phyloP scores from a whole-genome alignment of 345 rosid genomes.

The Melaleuca quinquenervia region DNA sequence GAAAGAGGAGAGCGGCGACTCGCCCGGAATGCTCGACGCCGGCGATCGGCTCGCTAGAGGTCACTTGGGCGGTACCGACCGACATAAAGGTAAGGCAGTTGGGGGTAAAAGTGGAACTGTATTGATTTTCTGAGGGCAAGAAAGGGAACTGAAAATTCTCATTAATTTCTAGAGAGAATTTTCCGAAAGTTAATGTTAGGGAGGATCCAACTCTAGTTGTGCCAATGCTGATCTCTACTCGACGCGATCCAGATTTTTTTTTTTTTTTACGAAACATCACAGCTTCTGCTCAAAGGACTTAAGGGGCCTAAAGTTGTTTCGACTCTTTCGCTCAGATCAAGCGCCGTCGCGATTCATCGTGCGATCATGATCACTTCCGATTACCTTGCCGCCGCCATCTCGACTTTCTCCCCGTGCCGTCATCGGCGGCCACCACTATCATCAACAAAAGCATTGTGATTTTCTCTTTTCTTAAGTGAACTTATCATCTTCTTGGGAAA shows the following conservation, averaged over 20 bases:
- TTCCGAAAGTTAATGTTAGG: neutral
- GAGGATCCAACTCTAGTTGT: neutral
- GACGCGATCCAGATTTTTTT: neutral
- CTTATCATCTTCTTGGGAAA: neutral
- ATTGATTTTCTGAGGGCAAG: neutral
- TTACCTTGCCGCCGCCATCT: neutral
- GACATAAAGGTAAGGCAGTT: neutral
- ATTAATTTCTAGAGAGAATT: neutral
- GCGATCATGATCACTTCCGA: neutral
- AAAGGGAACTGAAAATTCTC: neutral
- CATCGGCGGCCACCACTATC: neutral
- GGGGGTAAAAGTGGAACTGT: neutral
- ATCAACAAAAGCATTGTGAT: neutral
- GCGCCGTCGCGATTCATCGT: accelerated
- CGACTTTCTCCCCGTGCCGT: neutral
- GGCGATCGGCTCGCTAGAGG: neutral
- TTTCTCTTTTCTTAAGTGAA: neutral
- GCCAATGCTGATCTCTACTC: neutral
- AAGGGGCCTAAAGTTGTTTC: neutral
- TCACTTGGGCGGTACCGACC: neutral
- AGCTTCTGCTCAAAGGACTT: too few relatives aligned
- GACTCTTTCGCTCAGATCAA: neutral
- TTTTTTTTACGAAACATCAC: neutral
- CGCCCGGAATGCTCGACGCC: neutral
- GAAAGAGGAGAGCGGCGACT: neutral